Evolutionary conservation across 768 basidiomycete genomes (phyloP).

Genomic region (Leucosporidium scottii): DNA sequence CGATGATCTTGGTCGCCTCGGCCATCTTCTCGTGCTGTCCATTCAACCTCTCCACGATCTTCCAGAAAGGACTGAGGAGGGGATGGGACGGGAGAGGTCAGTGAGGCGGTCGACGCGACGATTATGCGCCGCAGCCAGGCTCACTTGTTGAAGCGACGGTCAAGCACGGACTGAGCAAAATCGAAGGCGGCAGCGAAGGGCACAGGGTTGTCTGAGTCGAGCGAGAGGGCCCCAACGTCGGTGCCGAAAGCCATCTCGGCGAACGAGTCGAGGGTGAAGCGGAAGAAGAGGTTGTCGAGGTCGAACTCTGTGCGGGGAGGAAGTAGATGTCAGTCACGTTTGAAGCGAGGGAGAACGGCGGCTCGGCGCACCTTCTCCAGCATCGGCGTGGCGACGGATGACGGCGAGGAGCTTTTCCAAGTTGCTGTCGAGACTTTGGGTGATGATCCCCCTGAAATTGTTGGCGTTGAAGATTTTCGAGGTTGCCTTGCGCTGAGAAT

Average conservation of each 20-base stretch:
- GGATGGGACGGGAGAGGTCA: too few relatives aligned
- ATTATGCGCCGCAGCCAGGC: too few relatives aligned
- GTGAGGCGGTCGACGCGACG: too few relatives aligned
- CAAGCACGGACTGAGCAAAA: not conserved
- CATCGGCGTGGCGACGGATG: not conserved
- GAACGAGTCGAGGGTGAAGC: slow-evolving; percentile 18
- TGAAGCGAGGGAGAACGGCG: not conserved
- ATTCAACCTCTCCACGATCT: not conserved
- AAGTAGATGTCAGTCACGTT: not conserved
- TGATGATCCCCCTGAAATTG: slow-evolving; percentile 9
- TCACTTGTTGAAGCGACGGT: not conserved
- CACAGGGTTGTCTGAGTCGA: not conserved
- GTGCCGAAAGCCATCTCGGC: slow-evolving; percentile 7
- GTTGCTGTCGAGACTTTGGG: not conserved
- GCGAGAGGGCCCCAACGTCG: not conserved
- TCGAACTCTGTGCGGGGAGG: not conserved
- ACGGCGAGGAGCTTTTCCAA: not conserved
- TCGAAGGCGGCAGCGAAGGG: not conserved
- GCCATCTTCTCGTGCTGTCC: not conserved
- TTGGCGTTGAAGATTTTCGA: slow-evolving; percentile 3
- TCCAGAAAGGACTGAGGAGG: slow-evolving; percentile 4
- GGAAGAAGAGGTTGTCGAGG: slow-evolving; percentile 9
- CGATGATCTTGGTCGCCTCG: not conserved
- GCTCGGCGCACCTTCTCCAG: not conserved
- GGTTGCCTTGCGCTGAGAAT: slow-evolving; percentile 5